Conservation (phyloP, 805 yeast species). For the Zygosaccharomyces rouxii region DNA sequence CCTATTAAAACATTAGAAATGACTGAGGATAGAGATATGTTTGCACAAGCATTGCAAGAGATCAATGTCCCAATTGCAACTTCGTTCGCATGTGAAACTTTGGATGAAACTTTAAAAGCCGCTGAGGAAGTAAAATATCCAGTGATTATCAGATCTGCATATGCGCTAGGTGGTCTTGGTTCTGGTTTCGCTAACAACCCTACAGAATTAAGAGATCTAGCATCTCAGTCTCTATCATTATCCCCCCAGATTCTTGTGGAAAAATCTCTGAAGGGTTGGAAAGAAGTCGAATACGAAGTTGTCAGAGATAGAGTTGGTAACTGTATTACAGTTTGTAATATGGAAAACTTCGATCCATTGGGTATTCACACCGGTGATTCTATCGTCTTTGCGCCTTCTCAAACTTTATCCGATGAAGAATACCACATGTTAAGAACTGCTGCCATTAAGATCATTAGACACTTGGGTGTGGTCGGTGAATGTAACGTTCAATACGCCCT, state of each 20-base stretch:
- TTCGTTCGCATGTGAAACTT: constrained; percentile 89
- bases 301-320: constrained; percentile 94
- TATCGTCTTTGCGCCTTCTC: constrained; percentile 97
- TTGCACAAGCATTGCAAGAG: constrained; percentile 91
- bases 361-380: constrained; percentile 99
- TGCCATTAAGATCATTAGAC: constrained; percentile 95
- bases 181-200: constrained; percentile 91
- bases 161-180: constrained; percentile 95
- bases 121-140: constrained; percentile 90
- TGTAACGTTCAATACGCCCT: constrained; percentile 97
- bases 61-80: constrained; percentile 95
- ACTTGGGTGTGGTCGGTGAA: constrained; percentile 97
- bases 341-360: constrained; percentile 98
- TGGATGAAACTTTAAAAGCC: constrained; percentile 90
- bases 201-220: constrained; percentile 77
- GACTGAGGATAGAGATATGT: constrained; percentile 95
- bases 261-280: constrained; percentile 97
- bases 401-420: constrained; percentile 93
- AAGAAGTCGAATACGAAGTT: constrained; percentile 97
- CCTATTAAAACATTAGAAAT: constrained; percentile 95
- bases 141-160: constrained; percentile 94
- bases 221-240: constrained; percentile 82
- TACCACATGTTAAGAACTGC: constrained; percentile 97
- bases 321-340: constrained; percentile 97
- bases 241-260: constrained; percentile 96